Evolutionary conservation across 73 alveolate genomes (phyloP).

Genomic region (Tetrahymena elliotti): DNA sequence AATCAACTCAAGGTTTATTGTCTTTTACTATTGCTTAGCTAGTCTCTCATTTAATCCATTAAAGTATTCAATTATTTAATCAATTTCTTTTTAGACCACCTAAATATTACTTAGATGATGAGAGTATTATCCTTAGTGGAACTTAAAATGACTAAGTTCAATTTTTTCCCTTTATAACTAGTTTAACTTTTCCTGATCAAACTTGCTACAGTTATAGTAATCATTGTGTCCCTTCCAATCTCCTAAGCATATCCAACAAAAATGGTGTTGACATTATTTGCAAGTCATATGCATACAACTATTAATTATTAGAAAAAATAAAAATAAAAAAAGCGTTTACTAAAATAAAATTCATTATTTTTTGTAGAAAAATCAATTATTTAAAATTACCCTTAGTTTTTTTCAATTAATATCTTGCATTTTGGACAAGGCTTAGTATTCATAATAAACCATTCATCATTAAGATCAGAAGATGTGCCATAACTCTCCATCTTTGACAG

Average conservation of each 20-base stretch:
- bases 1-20: not conserved
- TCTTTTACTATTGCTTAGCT: not conserved
- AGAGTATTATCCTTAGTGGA: not conserved
- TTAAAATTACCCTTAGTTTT: not conserved
- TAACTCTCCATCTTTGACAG: not conserved
- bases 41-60: not conserved
- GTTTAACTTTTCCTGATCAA: not conserved
- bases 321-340: too few species aligned
- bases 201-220: not conserved
- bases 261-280: not conserved
- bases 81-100: not conserved
- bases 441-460: not conserved
- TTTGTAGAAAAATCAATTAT: too few species aligned
- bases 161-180: not conserved
- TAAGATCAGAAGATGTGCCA: not conserved
- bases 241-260: slow-evolving; percentile 11
- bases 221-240: slow-evolving; percentile 2
- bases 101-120: not conserved
- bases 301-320: not conserved
- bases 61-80: not conserved
- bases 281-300: slow-evolving; percentile 13
- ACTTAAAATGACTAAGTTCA: not conserved
- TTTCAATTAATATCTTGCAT: not conserved
- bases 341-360: too few species aligned
- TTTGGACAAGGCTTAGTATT: not conserved